Conservation (phyloP, 2,329 filamentous ascomycete species). For the Colletotrichum sp. region DNA sequence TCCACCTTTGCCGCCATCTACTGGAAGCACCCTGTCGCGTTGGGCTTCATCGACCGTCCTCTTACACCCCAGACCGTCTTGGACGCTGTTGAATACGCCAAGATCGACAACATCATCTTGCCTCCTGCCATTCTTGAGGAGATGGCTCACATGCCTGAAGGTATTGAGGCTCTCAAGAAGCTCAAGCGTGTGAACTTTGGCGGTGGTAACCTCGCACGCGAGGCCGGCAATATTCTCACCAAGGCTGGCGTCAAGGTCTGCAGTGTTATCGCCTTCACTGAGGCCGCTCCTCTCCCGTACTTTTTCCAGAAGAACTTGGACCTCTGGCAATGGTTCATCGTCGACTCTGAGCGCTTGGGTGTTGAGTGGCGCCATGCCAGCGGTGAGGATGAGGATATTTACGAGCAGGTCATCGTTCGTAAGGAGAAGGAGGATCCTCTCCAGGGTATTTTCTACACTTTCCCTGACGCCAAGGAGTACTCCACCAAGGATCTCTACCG, state of each 20-base stretch:
- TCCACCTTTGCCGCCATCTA: constrained; percentile 31
- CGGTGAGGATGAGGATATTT: constrained; percentile 34
- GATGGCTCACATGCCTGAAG: constrained; percentile 35
- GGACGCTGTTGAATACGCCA: constrained; percentile 32
- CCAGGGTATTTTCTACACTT: constrained; percentile 46
- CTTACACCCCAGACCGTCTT: constrained; percentile 37
- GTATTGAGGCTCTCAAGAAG: constrained; percentile 33
- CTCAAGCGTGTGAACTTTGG: constrained; percentile 39
- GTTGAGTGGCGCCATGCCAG: constrained; percentile 40
- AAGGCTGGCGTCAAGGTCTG: constrained; percentile 35
- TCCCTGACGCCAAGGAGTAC: constrained; percentile 38
- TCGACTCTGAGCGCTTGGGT: constrained; percentile 45
- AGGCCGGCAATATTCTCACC: constrained; percentile 42
- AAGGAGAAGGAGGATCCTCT: constrained; percentile 38
- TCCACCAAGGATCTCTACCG: constrained; percentile 49
- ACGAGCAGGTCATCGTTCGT: constrained; percentile 43
- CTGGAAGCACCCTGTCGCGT: constrained; percentile 28
- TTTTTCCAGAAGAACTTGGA: constrained; percentile 38
- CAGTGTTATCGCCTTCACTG: constrained; percentile 47
- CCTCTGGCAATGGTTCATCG: constrained; percentile 13
- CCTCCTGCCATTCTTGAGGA: constrained; percentile 49
- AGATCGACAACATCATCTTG: constrained; percentile 31
- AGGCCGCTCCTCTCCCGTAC: constrained; percentile 39
- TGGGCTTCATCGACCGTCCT: constrained; percentile 36
- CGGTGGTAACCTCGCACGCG: constrained; percentile 41